Conservation (phyloP, 2,329 filamentous ascomycete species). For the Fusarium succisae region DNA sequence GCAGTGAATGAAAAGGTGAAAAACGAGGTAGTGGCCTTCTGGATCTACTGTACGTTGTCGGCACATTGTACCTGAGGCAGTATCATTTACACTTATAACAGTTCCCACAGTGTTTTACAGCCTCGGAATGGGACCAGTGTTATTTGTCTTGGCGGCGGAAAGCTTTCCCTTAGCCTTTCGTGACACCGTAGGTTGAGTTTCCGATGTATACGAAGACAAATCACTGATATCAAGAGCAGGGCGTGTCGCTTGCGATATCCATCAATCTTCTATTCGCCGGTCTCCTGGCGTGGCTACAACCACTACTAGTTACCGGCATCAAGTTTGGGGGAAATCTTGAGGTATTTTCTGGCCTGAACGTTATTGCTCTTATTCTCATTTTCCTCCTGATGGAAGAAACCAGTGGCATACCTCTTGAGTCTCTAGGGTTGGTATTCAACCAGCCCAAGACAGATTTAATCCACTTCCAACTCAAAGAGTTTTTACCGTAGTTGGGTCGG, state of each 20-base stretch:
- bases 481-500: neutral
- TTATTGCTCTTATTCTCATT: neutral
- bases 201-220: rapidly evolving
- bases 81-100: neutral
- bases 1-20: neutral
- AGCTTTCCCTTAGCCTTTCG: neutral
- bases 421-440: neutral
- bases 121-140: neutral
- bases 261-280: neutral
- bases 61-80: neutral
- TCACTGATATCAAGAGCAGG: neutral
- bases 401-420: neutral
- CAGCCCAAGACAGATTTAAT: neutral
- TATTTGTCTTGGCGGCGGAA: neutral
- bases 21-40: neutral
- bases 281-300: neutral
- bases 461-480: neutral
- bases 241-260: neutral
- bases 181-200: neutral
- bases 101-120: neutral
- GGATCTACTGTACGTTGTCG: neutral
- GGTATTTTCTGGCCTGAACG: neutral
- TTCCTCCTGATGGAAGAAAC: neutral
- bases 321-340: neutral
- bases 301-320: neutral